Conservation (phyloP, 495 filamentous ascomycete genomes). For the Bryoglossum gracile region DNA sequence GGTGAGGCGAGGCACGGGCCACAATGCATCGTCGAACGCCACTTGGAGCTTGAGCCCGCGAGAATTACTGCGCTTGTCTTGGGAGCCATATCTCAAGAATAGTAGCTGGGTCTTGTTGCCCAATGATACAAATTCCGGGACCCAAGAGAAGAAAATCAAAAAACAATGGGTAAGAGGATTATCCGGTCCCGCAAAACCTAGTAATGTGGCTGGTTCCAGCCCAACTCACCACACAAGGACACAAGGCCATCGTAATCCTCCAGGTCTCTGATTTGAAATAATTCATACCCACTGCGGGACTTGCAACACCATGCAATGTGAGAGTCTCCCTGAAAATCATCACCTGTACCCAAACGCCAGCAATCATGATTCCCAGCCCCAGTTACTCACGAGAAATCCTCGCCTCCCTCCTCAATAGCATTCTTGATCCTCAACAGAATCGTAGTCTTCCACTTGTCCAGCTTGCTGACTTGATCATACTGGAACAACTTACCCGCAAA, state of each 20-base stretch:
- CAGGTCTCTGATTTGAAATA: no score
- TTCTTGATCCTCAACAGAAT: constrained; percentile 77
- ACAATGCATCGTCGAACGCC: background rate
- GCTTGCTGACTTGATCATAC: constrained; percentile 80
- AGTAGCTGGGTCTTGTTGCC: no score
- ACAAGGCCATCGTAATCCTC: no score
- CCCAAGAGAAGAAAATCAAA: no score
- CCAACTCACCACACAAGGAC: no score
- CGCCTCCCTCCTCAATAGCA: constrained; percentile 65
- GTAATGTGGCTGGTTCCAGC: no score
- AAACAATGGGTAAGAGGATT: no score
- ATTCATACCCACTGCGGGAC: no score
- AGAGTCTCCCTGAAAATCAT: background rate
- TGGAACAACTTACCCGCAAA: constrained; percentile 83
- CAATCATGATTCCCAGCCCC: background rate
- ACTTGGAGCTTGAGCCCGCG: background rate
- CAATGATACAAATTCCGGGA: no score
- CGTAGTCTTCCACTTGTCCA: constrained; percentile 94
- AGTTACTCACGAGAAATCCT: constrained; percentile 56
- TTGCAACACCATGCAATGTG: background rate
- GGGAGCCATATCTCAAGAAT: no score
- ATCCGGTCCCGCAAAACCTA: no score
- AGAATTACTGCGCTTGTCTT: background rate
- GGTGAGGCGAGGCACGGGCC: background rate
- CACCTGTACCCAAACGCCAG: constrained; percentile 7